Evolutionary conservation across 2,329 filamentous ascomycete genomes (phyloP), one percentile per base, ranked within the genome.

Genomic region (Trichoderma sp.): DNA sequence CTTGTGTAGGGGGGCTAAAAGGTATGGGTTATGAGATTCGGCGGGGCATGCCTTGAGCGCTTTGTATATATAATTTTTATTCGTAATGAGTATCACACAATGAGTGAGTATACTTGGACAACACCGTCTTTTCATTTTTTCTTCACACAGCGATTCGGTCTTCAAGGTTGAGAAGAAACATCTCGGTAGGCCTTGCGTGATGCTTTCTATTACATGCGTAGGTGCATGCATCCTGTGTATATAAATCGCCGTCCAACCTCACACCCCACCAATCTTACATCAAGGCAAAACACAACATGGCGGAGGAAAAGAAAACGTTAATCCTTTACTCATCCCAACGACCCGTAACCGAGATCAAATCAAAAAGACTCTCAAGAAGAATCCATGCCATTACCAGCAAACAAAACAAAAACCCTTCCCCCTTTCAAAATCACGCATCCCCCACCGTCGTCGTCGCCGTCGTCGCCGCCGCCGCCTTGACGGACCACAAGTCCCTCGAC

Each of bases 401-500:
- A 59, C 21, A 19, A 39, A 41, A 50, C 30, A 24, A n/a, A 44
- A 62, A 64, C 30, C 45, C 44, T 58, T 59, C 43, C 19, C 54
- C 59, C 51, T 30, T 19, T 55, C 3, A 10, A 34, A 9, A 21
- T 64, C 30, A 56, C 55, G 12, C 64, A 62, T 5, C 61, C 30
- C 7, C 30, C 30, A 10, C 14, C 34, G 9, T 10, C 34, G 34
- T 3, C 14, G 10, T 3, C 30, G 7, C 30, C 3, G 30, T 9
- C 30, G 30, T 3, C 34, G 10, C 44, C 3, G 47, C 26, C 12
- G 48, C 61, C 44, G 57, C 26, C 74, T 82, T 84, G 63, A 87
- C 80, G 9, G 82, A 81, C 87, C 87, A 89, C 55, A 89, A 71
- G 69, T 89, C 85, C 63, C 84, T 79, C 62, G 84, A 85, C 86